Evolutionary conservation across 176 grass and related monocot species (phyloP).

Genomic region (Phoenix roebelenii): DNA sequence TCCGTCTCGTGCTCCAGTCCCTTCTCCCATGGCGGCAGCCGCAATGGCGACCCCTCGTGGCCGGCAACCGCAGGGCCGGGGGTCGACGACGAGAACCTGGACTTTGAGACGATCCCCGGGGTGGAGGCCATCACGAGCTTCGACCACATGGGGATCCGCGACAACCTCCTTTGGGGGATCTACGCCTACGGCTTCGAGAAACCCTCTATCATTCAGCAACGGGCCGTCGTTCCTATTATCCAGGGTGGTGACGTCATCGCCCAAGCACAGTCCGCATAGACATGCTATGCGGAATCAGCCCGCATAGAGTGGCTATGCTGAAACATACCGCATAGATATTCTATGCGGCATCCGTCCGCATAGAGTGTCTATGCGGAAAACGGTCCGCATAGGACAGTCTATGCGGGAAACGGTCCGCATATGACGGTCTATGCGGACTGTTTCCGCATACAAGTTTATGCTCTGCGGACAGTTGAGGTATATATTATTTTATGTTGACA

Average conservation of each 20-base stretch:
- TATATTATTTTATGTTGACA: no score
- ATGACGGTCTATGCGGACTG: no score
- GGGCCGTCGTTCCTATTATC: not conserved
- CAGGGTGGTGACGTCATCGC: not conserved
- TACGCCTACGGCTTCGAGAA: slow-evolving; percentile 4
- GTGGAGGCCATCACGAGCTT: slow-evolving; percentile 82
- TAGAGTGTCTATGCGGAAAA: no score
- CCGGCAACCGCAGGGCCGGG: slow-evolving; percentile 18
- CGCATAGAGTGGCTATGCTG: no score
- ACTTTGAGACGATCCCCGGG: slow-evolving; percentile 76
- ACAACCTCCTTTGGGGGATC: slow-evolving; percentile 56
- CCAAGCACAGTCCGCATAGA: not conserved
- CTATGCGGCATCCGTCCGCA: no score
- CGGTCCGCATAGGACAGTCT: no score
- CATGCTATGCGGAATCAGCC: no score
- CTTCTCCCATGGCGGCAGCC: slow-evolving; percentile 11
- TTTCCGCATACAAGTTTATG: no score
- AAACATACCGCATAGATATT: no score
- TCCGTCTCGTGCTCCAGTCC: not conserved
- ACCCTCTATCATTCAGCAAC: not conserved
- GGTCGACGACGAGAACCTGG: slow-evolving; percentile 70
- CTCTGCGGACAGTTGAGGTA: no score
- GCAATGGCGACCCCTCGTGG: slow-evolving; percentile 13
- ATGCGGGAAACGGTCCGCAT: no score
- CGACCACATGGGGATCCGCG: slow-evolving; percentile 89